Percentiles rank a stretch among this genome's conserved stretches.
Evolutionary conservation across 768 basidiomycete genomes (phyloP).

Genomic region (Lactifluus echinatus): DNA sequence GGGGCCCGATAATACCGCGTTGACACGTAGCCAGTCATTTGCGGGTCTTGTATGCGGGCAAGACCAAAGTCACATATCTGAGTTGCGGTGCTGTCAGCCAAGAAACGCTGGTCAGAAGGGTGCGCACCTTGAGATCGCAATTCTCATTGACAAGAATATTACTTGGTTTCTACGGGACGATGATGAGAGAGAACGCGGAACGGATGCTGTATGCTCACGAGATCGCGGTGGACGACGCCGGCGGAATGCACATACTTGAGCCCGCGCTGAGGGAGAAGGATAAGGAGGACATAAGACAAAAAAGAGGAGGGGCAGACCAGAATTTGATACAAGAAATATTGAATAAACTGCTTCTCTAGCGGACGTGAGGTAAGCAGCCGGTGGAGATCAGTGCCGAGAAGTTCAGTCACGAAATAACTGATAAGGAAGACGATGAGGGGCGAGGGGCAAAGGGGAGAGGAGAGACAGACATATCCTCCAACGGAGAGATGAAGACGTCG

Average conservation of each 20-base stretch:
- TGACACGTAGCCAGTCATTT: conserved; percentile 99
- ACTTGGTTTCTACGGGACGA: conserved; percentile 73
- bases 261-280: conserved; percentile 57
- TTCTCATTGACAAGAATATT: conserved; percentile 99
- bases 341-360: conserved; percentile 98
- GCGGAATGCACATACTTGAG: conserved; percentile 99
- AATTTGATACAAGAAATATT: conserved; percentile 99
- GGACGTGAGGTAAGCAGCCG: conserved; percentile 93
- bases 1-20: conserved; percentile 98
- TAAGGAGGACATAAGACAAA: conserved; percentile 4
- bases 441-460: background rate
- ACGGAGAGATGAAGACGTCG: conserved; percentile 99
- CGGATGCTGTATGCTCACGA: conserved; percentile 42
- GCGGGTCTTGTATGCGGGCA: conserved; percentile 97
- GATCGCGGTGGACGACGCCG: conserved; percentile 95
- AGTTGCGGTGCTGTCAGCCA: conserved; percentile 1
- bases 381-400: conserved; percentile 96
- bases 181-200: conserved; percentile 4
- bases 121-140: conserved; percentile 86
- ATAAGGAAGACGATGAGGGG: background rate
- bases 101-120: conserved; percentile 6
- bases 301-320: conserved; percentile 41
- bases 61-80: conserved; percentile 99
- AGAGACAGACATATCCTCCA: conserved; percentile 81
- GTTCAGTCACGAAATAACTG: conserved; percentile 98